Percentiles rank a stretch among this genome's conserved stretches.
These are phyloP conservation scores for Dothideomycetidae sp. DNA, from an alignment of 2,329 filamentous ascomycete genomes.

Conservation along the genomic window DNA sequence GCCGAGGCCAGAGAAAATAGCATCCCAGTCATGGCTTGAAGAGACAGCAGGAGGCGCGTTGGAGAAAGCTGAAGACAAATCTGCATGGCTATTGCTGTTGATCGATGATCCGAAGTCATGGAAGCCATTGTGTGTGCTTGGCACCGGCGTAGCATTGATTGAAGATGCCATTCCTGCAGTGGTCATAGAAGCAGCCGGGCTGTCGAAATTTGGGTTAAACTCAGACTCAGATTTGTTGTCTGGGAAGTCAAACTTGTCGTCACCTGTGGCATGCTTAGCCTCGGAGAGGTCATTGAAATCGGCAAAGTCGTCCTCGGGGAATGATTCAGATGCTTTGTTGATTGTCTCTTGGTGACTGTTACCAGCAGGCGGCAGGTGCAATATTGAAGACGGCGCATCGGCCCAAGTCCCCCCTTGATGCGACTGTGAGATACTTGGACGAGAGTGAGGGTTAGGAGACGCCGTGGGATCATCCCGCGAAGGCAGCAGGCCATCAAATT, in stretches of 20 bases:
- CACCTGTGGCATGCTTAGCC: conserved; percentile 50
- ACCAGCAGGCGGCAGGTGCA: conserved; percentile 14
- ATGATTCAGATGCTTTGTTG: conserved; percentile 31
- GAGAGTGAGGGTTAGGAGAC: conserved; percentile 28
- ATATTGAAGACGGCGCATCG: conserved; percentile 7
- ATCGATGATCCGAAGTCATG: conserved; percentile 15
- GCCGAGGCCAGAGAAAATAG: conserved; percentile 75
- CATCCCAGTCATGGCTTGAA: conserved; percentile 72
- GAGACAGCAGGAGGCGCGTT: conserved; percentile 19
- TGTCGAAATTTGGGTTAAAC: conserved; percentile 73
- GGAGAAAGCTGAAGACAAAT: conserved; percentile 10
- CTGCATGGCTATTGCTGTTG: conserved; percentile 15
- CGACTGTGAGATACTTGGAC: conserved; percentile 26
- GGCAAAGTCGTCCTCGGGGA: conserved; percentile 55
- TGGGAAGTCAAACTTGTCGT: conserved; percentile 55
- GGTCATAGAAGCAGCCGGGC: conserved; percentile 37
- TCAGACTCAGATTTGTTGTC: conserved; percentile 30
- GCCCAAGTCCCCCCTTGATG: conserved; percentile 13
- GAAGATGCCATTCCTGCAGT: conserved; percentile 29
- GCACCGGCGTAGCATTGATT: conserved; percentile 24
- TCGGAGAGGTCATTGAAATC: conserved; percentile 75
- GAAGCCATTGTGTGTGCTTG: conserved; percentile 20
- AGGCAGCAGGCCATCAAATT: conserved; percentile 43
- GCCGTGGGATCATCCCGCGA: conserved; percentile 40
- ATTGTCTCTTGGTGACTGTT: conserved; percentile 16